These are phyloP conservation scores for Musa balbisiana DNA, from an alignment of 202 grass and related monocot genomes.

Conservation along the genomic window DNA sequence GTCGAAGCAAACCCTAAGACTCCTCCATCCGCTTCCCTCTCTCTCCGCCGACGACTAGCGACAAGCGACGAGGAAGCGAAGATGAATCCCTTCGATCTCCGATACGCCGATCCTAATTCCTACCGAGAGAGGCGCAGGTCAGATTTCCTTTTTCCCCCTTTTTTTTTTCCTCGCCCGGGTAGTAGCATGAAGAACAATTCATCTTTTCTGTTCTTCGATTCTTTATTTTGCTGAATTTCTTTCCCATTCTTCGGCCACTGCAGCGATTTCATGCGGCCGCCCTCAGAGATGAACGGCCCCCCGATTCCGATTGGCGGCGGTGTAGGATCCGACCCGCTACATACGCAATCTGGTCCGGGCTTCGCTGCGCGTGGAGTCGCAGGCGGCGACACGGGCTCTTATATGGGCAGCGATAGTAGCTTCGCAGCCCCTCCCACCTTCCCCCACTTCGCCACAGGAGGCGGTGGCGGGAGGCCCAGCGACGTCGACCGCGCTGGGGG, in stretches of 20 bases:
- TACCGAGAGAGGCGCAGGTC: conserved; percentile 92
- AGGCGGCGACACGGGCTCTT: background rate
- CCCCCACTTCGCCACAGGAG: conserved; percentile 22
- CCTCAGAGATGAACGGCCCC: conserved; percentile 26
- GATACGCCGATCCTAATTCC: conserved; percentile 79
- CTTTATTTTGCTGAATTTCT: conserved; percentile 17
- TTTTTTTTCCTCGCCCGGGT: background rate
- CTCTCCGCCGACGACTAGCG: background rate
- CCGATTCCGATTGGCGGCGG: conserved; percentile 11
- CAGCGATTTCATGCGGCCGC: conserved; percentile 32
- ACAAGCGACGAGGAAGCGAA: background rate
- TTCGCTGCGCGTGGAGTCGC: background rate
- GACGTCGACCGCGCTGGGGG: background rate
- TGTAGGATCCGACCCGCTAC: background rate
- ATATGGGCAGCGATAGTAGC: background rate
- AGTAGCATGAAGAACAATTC: too few species aligned
- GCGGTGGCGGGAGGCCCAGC: conserved; percentile 1
- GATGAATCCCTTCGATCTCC: conserved; percentile 75
- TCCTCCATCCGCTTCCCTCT: background rate
- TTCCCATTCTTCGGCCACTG: conserved; percentile 7
- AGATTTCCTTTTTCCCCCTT: background rate
- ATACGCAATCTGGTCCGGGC: background rate
- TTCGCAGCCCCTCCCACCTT: background rate
- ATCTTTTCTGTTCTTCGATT: too few species aligned
- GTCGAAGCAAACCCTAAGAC: background rate